A percentile compares a stretch with the other conserved stretches of the same genome.
These are phyloP conservation scores for Neospora caninum DNA, from an alignment of 169 alveolate genomes.

Conservation along the genomic window DNA sequence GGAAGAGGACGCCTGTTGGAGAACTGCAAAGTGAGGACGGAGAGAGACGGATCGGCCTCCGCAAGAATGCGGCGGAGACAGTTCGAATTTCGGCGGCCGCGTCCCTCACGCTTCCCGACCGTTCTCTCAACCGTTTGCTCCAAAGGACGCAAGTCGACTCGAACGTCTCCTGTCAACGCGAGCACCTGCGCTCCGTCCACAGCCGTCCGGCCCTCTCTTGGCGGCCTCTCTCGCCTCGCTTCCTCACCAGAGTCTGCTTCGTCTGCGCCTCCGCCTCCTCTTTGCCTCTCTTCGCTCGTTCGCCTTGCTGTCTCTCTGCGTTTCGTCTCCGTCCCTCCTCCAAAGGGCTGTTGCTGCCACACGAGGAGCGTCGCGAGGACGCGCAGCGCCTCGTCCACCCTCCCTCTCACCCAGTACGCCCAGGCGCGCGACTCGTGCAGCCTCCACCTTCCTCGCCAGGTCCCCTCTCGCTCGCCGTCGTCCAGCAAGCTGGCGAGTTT, in stretches of 20 bases:
- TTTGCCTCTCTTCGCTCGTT: neutral
- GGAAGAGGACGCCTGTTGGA: neutral
- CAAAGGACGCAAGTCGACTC: no score
- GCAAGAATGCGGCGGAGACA: neutral
- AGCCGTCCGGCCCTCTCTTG: no score
- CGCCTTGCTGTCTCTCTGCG: neutral
- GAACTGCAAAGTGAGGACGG: slow-evolving; percentile 3
- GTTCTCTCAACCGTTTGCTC: no score
- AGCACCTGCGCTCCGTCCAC: no score
- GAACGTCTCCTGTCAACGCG: no score
- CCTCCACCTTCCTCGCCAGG: slow-evolving; percentile 9
- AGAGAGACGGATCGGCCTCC: slow-evolving; percentile 4
- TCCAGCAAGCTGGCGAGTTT: neutral
- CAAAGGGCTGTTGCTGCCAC: neutral
- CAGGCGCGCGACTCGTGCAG: neutral
- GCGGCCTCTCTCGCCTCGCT: neutral
- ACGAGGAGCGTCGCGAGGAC: slow-evolving; percentile 13
- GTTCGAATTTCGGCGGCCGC: neutral
- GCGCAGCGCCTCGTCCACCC: neutral
- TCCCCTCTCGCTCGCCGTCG: neutral
- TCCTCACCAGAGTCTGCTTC: neutral
- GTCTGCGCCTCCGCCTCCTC: neutral
- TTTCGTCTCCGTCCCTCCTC: neutral
- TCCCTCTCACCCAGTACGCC: neutral
- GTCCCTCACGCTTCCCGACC: neutral